A percentile compares a stretch with the other conserved stretches of the same genome.
phyloP scores from a whole-genome alignment of 768 basidiomycete species.

The Pulveroboletus sp. region DNA sequence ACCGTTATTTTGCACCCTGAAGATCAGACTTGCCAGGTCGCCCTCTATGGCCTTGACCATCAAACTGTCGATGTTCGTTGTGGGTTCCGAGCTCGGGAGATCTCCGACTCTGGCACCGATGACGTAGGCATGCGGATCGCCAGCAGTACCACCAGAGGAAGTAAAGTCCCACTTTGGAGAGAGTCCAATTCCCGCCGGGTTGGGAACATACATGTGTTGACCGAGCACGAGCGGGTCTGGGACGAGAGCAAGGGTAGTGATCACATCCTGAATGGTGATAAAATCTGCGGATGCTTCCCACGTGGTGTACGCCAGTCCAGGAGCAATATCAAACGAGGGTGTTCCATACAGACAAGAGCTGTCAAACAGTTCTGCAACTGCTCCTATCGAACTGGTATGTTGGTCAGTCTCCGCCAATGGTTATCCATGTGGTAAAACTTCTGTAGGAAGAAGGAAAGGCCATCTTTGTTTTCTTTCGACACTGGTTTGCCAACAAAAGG shows the following conservation, averaged over 20 bases:
- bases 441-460: no score
- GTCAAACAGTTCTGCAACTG: slow-evolving; percentile 53
- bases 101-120: slow-evolving; percentile 41
- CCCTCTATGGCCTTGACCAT: slow-evolving; percentile 46
- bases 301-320: slow-evolving; percentile 30
- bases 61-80: slow-evolving; percentile 53
- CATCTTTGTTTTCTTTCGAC: no score
- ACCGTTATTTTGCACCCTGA: slow-evolving; percentile 48
- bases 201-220: slow-evolving; percentile 56
- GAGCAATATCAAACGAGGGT: slow-evolving; percentile 26
- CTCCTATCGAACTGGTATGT: slow-evolving; percentile 38
- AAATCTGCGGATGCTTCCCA: no score
- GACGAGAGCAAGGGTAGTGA: slow-evolving; percentile 7
- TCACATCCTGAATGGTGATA: no score
- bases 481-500: no score
- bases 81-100: slow-evolving; percentile 40
- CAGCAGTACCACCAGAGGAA: slow-evolving; percentile 34
- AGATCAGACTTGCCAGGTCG: slow-evolving; percentile 45
- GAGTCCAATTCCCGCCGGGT: slow-evolving; percentile 40
- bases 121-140: slow-evolving; percentile 44
- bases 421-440: no score
- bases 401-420: neutral
- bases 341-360: slow-evolving; percentile 47
- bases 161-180: slow-evolving; percentile 58
- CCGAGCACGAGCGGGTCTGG: slow-evolving; percentile 32